A percentile compares a stretch with the other conserved stretches of the same genome.
phyloP scores from a whole-genome alignment of 306 rosid species.

The Inga leiocalycina region DNA sequence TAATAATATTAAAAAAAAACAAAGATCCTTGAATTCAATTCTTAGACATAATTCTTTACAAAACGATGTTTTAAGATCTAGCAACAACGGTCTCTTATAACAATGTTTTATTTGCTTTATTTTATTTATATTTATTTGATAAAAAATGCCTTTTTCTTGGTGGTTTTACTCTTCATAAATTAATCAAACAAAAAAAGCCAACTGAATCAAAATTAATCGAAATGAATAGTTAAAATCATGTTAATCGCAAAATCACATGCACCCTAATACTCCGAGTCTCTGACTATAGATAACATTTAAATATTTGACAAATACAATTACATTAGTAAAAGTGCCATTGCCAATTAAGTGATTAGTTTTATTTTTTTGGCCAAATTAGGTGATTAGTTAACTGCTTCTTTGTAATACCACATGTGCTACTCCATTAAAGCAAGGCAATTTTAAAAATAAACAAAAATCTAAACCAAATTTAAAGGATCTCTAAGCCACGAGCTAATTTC shows the following conservation, averaged over 20 bases:
- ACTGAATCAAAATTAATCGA: not conserved
- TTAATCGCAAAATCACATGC: not conserved
- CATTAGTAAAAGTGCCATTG: not conserved
- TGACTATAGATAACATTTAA: not conserved
- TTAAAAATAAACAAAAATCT: not conserved
- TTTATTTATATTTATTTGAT: not conserved
- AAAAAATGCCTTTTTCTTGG: not conserved
- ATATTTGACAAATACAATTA: not conserved
- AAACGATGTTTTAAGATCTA: no score
- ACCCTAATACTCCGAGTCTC: not conserved
- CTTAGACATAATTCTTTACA: no score
- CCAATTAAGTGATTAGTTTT: no score
- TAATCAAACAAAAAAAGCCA: not conserved
- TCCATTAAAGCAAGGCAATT: not conserved
- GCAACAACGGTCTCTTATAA: no score
- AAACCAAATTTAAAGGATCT: not conserved
- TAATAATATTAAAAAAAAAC: no score
- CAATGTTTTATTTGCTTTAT: not conserved
- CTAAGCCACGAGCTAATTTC: conserved; percentile 7
- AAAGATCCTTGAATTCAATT: no score
- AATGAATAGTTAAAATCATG: not conserved
- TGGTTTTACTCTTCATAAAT: not conserved
- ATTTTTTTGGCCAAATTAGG: no score
- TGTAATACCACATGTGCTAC: no score
- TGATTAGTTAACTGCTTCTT: not conserved